These are phyloP conservation scores for Meyerozyma elateridarum DNA, from an alignment of 1,139 yeast species.

Conservation along the genomic window DNA sequence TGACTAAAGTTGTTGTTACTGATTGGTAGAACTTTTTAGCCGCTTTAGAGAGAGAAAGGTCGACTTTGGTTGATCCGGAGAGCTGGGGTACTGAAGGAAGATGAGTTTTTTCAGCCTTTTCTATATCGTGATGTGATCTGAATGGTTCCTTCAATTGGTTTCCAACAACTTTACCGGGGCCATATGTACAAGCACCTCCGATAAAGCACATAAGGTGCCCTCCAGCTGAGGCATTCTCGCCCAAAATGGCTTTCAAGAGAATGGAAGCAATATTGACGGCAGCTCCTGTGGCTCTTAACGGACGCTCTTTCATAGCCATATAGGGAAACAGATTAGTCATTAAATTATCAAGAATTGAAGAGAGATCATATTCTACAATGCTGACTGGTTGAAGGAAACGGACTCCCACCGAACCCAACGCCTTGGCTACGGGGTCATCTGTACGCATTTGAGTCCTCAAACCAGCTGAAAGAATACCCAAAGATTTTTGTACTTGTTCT, in stretches of 20 bases:
- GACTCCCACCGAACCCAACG: slow-evolving; percentile 27
- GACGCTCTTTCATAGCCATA: slow-evolving; percentile 41
- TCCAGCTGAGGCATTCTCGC: slow-evolving; percentile 42
- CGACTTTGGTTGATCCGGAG: slow-evolving; percentile 26
- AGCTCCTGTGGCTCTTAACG: slow-evolving; percentile 58
- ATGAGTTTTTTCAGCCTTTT: slow-evolving; percentile 35
- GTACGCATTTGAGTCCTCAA: slow-evolving; percentile 13
- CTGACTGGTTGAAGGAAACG: slow-evolving; percentile 45
- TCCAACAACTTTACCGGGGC: slow-evolving; percentile 53
- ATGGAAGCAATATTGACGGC: slow-evolving; percentile 61
- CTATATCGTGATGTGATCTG: slow-evolving; percentile 56
- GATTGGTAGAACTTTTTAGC: slow-evolving; percentile 42
- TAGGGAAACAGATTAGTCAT: slow-evolving; percentile 51
- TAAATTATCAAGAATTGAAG: slow-evolving; percentile 50
- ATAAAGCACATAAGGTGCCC: slow-evolving; percentile 58
- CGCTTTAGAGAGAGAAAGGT: slow-evolving; percentile 18
- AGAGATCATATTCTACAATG: slow-evolving; percentile 53
- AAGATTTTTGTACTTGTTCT: slow-evolving; percentile 45
- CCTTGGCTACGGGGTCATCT: slow-evolving; percentile 11
- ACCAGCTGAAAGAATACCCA: slow-evolving; percentile 49
- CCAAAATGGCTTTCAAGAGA: slow-evolving; percentile 41
- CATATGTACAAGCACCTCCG: slow-evolving; percentile 56
- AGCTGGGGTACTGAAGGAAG: slow-evolving; percentile 25
- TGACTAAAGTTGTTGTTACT: slow-evolving; percentile 35
- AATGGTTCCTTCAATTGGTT: slow-evolving; percentile 47